phyloP scores from a whole-genome alignment of 352 stramenopile genomes.

The Thalassiosira livingstoniorum region DNA sequence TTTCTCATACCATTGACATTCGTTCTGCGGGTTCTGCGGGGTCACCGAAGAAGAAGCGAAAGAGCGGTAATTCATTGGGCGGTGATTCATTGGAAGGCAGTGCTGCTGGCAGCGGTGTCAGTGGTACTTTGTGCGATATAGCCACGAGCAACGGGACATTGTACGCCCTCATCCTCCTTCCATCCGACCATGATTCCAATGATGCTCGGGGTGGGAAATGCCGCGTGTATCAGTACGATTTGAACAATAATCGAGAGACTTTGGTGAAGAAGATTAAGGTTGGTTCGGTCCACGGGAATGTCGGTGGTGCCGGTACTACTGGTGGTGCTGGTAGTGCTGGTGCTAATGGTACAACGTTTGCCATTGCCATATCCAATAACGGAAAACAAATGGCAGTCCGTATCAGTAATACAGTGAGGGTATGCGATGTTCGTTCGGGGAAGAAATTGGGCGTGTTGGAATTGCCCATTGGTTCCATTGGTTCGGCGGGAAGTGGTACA shows the following conservation, averaged over 20 bases:
- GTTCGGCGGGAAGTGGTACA: neutral
- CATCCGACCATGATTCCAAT: neutral
- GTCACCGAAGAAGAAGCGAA: constrained; percentile 38
- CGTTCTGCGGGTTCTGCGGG: neutral
- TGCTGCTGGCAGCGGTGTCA: neutral
- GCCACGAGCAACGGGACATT: constrained; percentile 14
- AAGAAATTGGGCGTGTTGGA: constrained; percentile 39
- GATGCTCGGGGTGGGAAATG: constrained; percentile 41
- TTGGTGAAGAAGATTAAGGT: constrained; percentile 56
- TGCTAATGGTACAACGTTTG: constrained; percentile 6
- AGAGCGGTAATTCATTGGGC: too few species aligned
- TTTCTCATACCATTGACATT: constrained; percentile 43
- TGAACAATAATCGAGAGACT: constrained; percentile 1
- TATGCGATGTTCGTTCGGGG: constrained; percentile 33
- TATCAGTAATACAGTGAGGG: constrained; percentile 20
- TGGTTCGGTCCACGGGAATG: neutral
- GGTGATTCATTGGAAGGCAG: too few species aligned
- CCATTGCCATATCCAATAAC: constrained; percentile 32
- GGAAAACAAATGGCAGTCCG: constrained; percentile 38
- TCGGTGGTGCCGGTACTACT: neutral
- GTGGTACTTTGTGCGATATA: constrained; percentile 31
- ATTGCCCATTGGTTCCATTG: neutral
- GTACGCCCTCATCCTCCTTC: constrained; percentile 31
- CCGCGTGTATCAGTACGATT: constrained; percentile 58
- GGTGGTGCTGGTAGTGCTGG: neutral